Conservation (phyloP, 768 basidiomycete species). For the Tylopilus balloui region DNA sequence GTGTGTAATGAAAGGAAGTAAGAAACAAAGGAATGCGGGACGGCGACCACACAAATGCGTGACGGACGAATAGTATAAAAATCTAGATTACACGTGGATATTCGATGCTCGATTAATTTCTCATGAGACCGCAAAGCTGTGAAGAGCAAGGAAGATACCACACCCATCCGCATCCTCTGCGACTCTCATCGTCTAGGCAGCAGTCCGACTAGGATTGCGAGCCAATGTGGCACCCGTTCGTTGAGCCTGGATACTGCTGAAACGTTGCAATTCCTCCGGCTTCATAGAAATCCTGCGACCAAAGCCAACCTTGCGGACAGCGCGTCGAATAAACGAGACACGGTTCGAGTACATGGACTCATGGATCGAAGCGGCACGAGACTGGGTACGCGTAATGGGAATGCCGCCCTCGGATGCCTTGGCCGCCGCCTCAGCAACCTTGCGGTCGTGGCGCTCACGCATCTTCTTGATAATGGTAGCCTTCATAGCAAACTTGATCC, state of each 20-base stretch:
- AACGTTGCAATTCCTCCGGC: conserved; percentile 80
- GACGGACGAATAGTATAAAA: conserved; percentile 22
- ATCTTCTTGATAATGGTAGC: conserved; percentile 83
- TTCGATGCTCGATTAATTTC: conserved; percentile 26
- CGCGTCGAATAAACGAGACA: conserved; percentile 87
- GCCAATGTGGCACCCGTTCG: conserved; percentile 74
- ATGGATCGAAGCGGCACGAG: conserved; percentile 84
- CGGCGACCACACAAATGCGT: conserved; percentile 13
- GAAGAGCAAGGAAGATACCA: conserved; percentile 21
- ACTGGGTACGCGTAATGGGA: conserved; percentile 81
- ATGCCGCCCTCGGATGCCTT: conserved; percentile 39
- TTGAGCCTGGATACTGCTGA: conserved; percentile 82
- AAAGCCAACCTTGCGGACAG: conserved; percentile 85
- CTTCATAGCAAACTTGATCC: conserved; percentile 96
- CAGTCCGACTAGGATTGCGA: conserved; percentile 67
- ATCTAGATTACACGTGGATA: conserved; percentile 34
- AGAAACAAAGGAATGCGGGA: conserved; percentile 15
- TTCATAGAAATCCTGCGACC: conserved; percentile 75
- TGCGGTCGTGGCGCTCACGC: conserved; percentile 56
- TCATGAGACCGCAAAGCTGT: conserved; percentile 10
- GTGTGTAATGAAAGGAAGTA: conserved; percentile 7
- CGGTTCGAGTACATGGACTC: conserved; percentile 94
- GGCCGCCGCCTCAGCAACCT: conserved; percentile 38
- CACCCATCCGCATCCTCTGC: conserved; percentile 18
- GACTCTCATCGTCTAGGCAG: conserved; percentile 32